Percentiles rank a stretch among this genome's conserved stretches.
Evolutionary conservation across 345 rosid species (phyloP).

Genomic region (Hevea brasiliensis): DNA sequence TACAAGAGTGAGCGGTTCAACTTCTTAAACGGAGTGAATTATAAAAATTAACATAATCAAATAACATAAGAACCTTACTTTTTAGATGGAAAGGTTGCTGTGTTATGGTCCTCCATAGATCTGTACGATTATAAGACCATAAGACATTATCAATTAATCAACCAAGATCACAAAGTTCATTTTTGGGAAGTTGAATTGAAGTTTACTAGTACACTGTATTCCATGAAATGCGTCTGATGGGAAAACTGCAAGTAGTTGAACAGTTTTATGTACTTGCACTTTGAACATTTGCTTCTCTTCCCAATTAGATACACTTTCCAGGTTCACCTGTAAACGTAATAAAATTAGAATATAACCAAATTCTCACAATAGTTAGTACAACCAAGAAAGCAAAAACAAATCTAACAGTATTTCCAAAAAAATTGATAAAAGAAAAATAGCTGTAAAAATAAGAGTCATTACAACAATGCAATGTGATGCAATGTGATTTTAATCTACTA

Average conservation of each 20-base stretch:
- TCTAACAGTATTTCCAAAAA: background rate
- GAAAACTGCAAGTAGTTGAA: background rate
- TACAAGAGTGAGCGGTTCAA: background rate
- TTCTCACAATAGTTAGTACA: background rate
- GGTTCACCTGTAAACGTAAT: constrained; percentile 56
- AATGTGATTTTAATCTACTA: background rate
- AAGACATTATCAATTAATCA: constrained; percentile 5
- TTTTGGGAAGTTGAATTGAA: background rate
- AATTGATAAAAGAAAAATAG: background rate
- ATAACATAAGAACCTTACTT: constrained; percentile 53
- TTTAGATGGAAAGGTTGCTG: constrained; percentile 94
- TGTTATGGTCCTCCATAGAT: constrained; percentile 97
- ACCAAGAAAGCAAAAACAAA: background rate
- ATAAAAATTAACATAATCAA: constrained; percentile 12
- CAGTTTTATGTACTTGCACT: constrained; percentile 43
- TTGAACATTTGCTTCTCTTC: constrained; percentile 98
- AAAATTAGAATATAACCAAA: constrained; percentile 10
- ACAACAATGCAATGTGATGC: no score
- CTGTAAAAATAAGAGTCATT: background rate
- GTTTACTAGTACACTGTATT: background rate
- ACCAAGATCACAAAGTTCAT: background rate
- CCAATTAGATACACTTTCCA: constrained; percentile 92
- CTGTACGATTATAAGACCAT: constrained; percentile 37
- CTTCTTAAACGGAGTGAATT: background rate
- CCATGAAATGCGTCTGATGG: constrained; percentile 6